phyloP scores from a whole-genome alignment of 176 grass and related monocot species.

The Phoenix roebelenii region DNA sequence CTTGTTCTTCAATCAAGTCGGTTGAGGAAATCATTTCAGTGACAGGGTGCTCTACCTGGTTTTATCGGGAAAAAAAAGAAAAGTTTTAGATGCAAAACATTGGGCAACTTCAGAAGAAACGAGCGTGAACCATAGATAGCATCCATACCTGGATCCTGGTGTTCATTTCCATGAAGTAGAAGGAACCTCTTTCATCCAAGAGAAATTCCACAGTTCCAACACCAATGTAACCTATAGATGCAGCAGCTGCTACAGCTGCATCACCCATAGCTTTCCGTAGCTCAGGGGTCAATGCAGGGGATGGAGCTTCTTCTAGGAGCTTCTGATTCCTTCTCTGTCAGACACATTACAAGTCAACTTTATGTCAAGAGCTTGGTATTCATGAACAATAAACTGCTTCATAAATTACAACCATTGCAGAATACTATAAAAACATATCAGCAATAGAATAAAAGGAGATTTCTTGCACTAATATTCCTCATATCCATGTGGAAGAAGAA shows the following conservation, averaged over 20 bases:
- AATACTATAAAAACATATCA: no score
- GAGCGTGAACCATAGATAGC: not conserved
- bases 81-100: not conserved
- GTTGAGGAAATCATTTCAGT: conserved; percentile 51
- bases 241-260: conserved; percentile 41
- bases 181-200: conserved; percentile 39
- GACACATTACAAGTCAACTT: not conserved
- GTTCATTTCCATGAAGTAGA: conserved; percentile 60
- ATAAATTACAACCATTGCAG: no score
- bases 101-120: not conserved
- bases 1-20: conserved; percentile 45
- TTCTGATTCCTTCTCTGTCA: conserved; percentile 49
- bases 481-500: no score
- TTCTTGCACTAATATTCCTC: no score
- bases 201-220: conserved; percentile 55
- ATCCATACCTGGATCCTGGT: conserved; percentile 42
- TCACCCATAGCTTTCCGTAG: conserved; percentile 44
- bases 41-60: conserved; percentile 43
- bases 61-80: not conserved
- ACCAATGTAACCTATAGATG: conserved; percentile 42
- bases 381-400: no score
- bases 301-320: conserved; percentile 51
- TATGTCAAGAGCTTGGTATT: no score
- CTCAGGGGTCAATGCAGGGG: conserved; percentile 37
- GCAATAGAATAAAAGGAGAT: no score